phyloP scores from a whole-genome alignment of 768 basidiomycete genomes.

The Tylopilus sp. region DNA sequence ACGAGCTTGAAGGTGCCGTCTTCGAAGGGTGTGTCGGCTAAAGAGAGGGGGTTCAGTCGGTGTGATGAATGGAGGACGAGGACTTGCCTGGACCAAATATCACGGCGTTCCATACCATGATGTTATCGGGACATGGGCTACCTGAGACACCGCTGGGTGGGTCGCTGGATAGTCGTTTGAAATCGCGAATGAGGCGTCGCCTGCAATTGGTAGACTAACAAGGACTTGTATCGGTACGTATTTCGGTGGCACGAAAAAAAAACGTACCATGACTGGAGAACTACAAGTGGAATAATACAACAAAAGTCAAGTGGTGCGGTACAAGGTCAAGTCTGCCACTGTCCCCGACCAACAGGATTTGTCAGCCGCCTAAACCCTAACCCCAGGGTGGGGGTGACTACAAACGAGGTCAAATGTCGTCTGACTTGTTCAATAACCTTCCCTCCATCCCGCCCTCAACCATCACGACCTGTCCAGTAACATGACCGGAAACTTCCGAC shows the following conservation, averaged over 20 bases:
- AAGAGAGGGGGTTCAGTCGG: not conserved
- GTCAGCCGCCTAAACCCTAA: constrained; percentile 26
- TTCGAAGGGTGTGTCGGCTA: constrained; percentile 98
- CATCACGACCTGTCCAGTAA: constrained; percentile 69
- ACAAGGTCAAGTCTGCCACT: constrained; percentile 8
- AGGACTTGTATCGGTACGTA: not conserved
- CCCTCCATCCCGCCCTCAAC: constrained; percentile 82
- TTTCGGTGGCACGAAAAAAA: not conserved
- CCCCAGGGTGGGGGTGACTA: constrained; percentile 12
- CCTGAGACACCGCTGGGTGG: constrained; percentile 96
- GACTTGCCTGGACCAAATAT: constrained; percentile 94
- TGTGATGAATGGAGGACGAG: not conserved
- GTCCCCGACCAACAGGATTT: constrained; percentile 1
- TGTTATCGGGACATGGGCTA: constrained; percentile 96
- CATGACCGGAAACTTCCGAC: constrained; percentile 59
- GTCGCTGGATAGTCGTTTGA: constrained; percentile 91
- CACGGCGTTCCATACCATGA: constrained; percentile 99
- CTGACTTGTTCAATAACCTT: constrained; percentile 41
- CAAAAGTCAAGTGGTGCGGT: not conserved
- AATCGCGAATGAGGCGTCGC: constrained; percentile 95
- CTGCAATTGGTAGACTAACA: constrained; percentile 87
- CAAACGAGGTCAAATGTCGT: constrained; percentile 25
- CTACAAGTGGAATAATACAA: not conserved
- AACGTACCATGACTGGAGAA: constrained; percentile 19
- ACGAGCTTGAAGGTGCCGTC: constrained; percentile 98